Base-by-base conservation (phyloP, 1,284 basidiomycete species). In the Sphagnurus paluster region DNA sequence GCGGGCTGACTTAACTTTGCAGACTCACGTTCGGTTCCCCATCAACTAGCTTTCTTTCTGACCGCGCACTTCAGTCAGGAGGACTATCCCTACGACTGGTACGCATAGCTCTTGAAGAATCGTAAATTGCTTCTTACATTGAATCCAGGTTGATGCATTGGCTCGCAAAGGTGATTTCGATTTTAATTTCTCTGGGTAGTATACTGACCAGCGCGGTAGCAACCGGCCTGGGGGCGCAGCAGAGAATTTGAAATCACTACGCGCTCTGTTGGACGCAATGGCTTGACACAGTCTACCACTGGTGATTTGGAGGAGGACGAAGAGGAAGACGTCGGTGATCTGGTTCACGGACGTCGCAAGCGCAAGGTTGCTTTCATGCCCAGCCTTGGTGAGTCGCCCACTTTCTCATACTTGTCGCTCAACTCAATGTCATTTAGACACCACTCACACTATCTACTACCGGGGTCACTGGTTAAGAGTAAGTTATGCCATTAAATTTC, bases 171-270 rank as follows among this genome's bases (percentile, higher is more conserved):
- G 87, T 82, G 57, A 46, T 64, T 52, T 19, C 16, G 13, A 37
- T 6, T 17, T 38, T 9, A 8, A 30, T 10, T 33, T 3, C 30
- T 37, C 13, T 23, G 21, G 30, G 17, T 24, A 32, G 32, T 42
- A 21, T 36, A 25, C 23, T 50, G 25, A 43, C 20, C 25, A 44
- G n/a, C 13, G n/a, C 11, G 30, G 46, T 52, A 87, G 87, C 87
- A 90, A 87, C 87, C 87, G 17, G 84, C 87, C 16, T 90, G 87
- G 87, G 86, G 87, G 5, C 79, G 84, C 39, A 88, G 86, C 64
- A 75, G 89, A 33, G 88, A 91, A 64, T 91, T 91, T 60, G 88
- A 91, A 65, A 90, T 91, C 54, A 90, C 87, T 7, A 91, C 89
- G 14, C 83, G 87, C 42, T 77, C 84, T 10, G 70, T 77, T 13